Percentiles rank a stretch among this genome's conserved stretches.
phyloP scores from a whole-genome alignment of 768 basidiomycete genomes.

The Suillus placidus region DNA sequence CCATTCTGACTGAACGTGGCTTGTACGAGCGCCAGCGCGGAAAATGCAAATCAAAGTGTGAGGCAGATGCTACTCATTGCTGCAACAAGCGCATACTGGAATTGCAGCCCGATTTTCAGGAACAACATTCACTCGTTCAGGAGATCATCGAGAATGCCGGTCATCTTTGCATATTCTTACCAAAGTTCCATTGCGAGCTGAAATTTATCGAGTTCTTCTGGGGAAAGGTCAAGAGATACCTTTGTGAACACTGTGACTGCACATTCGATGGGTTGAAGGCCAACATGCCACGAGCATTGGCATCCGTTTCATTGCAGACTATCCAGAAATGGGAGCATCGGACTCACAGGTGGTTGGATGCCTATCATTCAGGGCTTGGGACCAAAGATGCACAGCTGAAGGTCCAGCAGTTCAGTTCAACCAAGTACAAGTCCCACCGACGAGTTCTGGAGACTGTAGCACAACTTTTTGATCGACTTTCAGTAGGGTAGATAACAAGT shows the following conservation, averaged over 20 bases:
- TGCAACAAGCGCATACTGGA: not conserved
- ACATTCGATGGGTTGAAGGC: not conserved
- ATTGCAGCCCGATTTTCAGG: not conserved
- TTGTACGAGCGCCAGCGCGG: not conserved
- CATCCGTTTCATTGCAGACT: not conserved
- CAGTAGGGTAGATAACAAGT: not conserved
- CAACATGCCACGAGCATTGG: not conserved
- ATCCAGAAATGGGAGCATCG: not conserved
- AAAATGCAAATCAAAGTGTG: not conserved
- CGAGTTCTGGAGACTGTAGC: not conserved
- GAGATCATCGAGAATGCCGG: not conserved
- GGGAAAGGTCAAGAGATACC: not conserved
- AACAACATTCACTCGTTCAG: not conserved
- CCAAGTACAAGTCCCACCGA: slow-evolving; percentile 4
- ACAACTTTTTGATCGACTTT: not conserved
- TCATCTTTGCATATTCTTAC: not conserved
- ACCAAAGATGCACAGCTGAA: slow-evolving; percentile 19
- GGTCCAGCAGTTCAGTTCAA: slow-evolving; percentile 16
- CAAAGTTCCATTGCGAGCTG: not conserved
- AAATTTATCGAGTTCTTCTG: not conserved
- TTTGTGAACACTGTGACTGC: not conserved
- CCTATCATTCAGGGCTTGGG: slow-evolving; percentile 13
- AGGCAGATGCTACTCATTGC: not conserved
- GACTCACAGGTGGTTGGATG: slow-evolving; percentile 10
- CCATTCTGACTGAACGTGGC: not conserved